Evolutionary conservation across 495 filamentous ascomycete species (phyloP), one percentile per base, ranked within the genome.

Genomic region (Cercophora sp.): DNA sequence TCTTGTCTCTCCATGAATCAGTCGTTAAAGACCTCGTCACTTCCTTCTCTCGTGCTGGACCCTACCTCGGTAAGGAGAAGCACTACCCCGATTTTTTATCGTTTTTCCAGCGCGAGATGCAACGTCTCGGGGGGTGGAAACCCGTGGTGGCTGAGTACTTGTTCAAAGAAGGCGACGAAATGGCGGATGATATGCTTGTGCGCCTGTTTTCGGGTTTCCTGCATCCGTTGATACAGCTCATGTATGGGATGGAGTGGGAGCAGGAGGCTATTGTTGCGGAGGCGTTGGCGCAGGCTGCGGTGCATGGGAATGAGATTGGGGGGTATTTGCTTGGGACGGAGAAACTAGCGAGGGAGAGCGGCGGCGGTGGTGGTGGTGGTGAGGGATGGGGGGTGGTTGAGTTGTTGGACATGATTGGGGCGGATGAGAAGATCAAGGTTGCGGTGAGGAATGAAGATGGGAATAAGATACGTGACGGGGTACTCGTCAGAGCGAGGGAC

Each of bases 141-240:
- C n/a, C n/a, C n/a, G n/a, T n/a, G n/a, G n/a, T n/a, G n/a, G n/a
- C n/a, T n/a, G n/a, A n/a, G n/a, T n/a, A n/a, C n/a, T n/a, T n/a
- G n/a, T n/a, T n/a, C n/a, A n/a, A n/a, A n/a, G n/a, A n/a, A n/a
- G n/a, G n/a, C n/a, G n/a, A n/a, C n/a, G n/a, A n/a, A n/a, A n/a
- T 9, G 0, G 48, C 39, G 13, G 41, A 59, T 9, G 55, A 52
- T 16, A 6, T 65, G 20, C 29, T 68, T 2, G 46, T 65, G 6
- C 60, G 60, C 9, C 32, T 64, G 27, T 61, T 60, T 52, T 29
- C 53, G 75, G 88, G 86, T 1, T 80, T 91, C 54, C 58, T 93
- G 2, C 90, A 96, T 61, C 87, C 88, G 8, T 54, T 92, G 5
- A 95, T 96, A 57, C 89, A 95, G 57, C 76, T 95, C 9, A 88